These are phyloP conservation scores for Vitis labrusca DNA, from an alignment of 164 flowering plant genomes.

Conservation along the genomic window DNA sequence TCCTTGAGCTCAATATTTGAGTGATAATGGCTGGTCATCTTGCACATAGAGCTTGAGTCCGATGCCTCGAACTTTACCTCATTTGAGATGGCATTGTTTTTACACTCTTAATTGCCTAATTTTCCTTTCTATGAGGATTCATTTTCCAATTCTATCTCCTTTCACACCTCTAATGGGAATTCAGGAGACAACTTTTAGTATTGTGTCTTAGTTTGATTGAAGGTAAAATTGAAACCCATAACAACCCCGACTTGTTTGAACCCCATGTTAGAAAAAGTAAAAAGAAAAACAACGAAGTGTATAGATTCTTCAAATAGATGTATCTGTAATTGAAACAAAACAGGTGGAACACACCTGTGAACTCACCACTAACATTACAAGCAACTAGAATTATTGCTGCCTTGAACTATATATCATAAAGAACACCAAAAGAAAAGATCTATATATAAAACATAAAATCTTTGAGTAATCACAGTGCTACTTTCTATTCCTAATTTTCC, in stretches of 20 bases:
- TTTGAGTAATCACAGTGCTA: slow-evolving; percentile 19
- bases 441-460: slow-evolving; percentile 18
- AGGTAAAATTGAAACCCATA: no score
- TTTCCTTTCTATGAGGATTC: no score
- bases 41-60: slow-evolving; percentile 10
- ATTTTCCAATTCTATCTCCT: no score
- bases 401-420: slow-evolving; percentile 12
- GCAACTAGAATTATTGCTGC: slow-evolving; percentile 62
- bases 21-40: slow-evolving; percentile 9
- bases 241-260: no score
- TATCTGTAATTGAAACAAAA: no score
- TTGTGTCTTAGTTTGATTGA: no score
- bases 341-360: neutral
- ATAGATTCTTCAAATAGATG: no score
- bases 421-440: slow-evolving; percentile 6
- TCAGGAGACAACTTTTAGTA: no score
- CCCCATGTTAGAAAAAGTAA: no score
- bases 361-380: slow-evolving; percentile 16
- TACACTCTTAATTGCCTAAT: no score
- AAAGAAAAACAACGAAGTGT: no score
- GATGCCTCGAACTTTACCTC: slow-evolving; percentile 12
- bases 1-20: slow-evolving; percentile 5
- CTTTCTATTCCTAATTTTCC: slow-evolving; percentile 58
- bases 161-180: no score
- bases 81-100: slow-evolving; percentile 13